phyloP scores from a whole-genome alignment of 2,329 filamentous ascomycete genomes.

The Colletotrichum kahawae region DNA sequence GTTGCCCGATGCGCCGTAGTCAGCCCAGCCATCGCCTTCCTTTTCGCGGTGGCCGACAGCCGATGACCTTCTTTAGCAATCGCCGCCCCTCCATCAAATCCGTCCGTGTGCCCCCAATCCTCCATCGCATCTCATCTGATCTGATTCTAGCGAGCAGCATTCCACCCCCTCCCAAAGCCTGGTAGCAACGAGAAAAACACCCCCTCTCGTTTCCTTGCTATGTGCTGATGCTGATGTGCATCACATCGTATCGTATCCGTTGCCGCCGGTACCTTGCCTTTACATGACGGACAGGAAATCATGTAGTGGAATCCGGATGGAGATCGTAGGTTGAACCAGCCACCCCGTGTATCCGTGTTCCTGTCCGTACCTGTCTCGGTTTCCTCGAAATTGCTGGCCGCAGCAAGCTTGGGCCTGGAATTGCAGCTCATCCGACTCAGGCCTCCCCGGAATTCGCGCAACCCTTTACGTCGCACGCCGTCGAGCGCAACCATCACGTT shows the following conservation, averaged over 20 bases:
- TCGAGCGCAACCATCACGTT: conserved; percentile 27
- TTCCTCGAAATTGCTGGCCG: background rate
- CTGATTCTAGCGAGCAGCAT: background rate
- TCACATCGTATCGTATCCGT: background rate
- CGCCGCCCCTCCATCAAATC: background rate
- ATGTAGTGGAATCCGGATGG: conserved; percentile 7
- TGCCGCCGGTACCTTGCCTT: background rate
- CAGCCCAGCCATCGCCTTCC: background rate
- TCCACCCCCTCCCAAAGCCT: background rate
- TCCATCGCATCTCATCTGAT: conserved; percentile 7
- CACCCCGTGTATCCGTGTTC: background rate
- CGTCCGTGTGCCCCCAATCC: background rate
- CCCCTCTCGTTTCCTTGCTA: background rate
- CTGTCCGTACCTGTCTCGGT: conserved; percentile 3
- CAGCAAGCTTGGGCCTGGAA: conserved; percentile 1
- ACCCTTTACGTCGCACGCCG: conserved; percentile 8
- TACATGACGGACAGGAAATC: background rate
- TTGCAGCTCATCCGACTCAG: background rate
- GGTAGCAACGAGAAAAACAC: background rate
- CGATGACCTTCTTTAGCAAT: background rate
- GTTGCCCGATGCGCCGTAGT: background rate
- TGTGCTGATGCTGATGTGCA: conserved; percentile 2
- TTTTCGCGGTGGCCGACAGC: background rate
- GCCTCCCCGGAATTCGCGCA: conserved; percentile 18
- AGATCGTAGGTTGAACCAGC: conserved; percentile 12